Conservation (phyloP, 2,329 filamentous ascomycete species). For the Verticillium tricorpus region DNA sequence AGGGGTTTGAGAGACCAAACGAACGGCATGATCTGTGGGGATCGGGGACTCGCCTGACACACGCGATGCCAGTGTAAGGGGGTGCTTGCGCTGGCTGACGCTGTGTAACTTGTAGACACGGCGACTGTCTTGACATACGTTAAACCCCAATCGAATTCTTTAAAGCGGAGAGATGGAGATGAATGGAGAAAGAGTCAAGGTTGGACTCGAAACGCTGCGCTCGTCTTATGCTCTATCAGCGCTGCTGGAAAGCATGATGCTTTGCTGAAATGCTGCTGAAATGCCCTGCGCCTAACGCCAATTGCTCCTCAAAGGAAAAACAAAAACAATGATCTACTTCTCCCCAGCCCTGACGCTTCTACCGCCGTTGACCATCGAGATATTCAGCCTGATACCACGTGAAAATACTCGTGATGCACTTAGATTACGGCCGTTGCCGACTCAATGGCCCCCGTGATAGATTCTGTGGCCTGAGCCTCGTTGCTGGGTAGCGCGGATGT, state of each 20-base stretch:
- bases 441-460: neutral
- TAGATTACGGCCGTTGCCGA: neutral
- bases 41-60: neutral
- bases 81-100: neutral
- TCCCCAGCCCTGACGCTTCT: too few species aligned
- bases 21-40: neutral
- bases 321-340: neutral
- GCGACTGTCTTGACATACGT: too few species aligned
- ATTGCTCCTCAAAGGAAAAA: neutral
- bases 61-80: neutral
- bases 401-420: neutral
- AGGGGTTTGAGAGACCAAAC: neutral
- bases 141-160: too few species aligned
- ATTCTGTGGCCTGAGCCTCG: neutral
- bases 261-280: neutral
- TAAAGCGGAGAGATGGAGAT: too few species aligned
- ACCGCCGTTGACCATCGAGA: too few species aligned
- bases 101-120: too few species aligned
- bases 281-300: neutral
- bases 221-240: too few species aligned
- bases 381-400: too few species aligned
- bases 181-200: too few species aligned
- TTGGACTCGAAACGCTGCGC: too few species aligned
- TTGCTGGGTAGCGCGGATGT: neutral
- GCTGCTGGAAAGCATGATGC: neutral